Evolutionary conservation across 305 asterid genomes (phyloP).

Genomic region (Caryopteris hybrid): DNA sequence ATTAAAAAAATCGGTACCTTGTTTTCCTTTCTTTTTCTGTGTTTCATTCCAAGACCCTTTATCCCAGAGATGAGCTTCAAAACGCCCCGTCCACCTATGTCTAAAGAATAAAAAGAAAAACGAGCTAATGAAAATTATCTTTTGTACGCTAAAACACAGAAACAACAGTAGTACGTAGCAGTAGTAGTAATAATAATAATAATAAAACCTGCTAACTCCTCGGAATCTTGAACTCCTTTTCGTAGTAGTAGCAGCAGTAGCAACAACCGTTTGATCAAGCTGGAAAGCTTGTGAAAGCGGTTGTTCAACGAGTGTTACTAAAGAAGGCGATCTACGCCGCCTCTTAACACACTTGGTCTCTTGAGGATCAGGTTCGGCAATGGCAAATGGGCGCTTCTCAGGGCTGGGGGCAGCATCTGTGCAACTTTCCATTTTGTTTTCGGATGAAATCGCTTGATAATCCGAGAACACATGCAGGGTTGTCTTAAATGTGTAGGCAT

Average conservation of each 20-base stretch:
- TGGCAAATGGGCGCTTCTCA: no score
- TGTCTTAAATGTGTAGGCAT: slow-evolving; percentile 4
- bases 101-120: slow-evolving; percentile 20
- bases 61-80: slow-evolving; percentile 77
- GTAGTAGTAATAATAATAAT: no score
- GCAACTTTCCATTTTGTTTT: no score
- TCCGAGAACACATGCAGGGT: background rate
- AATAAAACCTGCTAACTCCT: slow-evolving; percentile 60
- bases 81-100: slow-evolving; percentile 74
- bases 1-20: slow-evolving; percentile 26
- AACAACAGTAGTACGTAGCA: background rate
- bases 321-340: slow-evolving; percentile 43
- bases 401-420: no score
- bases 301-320: slow-evolving; percentile 14
- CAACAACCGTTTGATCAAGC: slow-evolving; percentile 17
- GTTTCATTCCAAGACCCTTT: slow-evolving; percentile 71
- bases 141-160: background rate
- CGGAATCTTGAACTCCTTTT: slow-evolving; percentile 71
- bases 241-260: slow-evolving; percentile 14
- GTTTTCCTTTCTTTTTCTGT: slow-evolving; percentile 74
- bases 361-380: no score
- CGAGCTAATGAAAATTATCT: background rate
- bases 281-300: slow-evolving; percentile 5
- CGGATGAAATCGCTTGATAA: no score
- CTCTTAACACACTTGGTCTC: slow-evolving; percentile 40